phyloP scores from a whole-genome alignment of 2,329 filamentous ascomycete genomes.

The Arachnomyces sp. region DNA sequence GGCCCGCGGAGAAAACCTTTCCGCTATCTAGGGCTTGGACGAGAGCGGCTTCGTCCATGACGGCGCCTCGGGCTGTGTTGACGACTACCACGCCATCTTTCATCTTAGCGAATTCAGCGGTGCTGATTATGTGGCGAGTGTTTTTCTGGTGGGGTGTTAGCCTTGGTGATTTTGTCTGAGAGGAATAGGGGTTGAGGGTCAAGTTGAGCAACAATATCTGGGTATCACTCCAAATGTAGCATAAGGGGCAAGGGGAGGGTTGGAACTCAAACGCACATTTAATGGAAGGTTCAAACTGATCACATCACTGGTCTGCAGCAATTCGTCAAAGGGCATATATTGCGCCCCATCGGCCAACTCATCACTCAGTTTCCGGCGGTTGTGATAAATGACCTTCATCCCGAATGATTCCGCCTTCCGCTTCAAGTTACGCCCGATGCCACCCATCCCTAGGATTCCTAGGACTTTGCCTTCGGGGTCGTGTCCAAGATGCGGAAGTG shows the following conservation, averaged over 20 bases:
- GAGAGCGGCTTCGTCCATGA: constrained; percentile 73
- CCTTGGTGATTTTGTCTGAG: neutral
- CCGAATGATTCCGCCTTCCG: constrained; percentile 66
- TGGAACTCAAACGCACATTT: constrained; percentile 51
- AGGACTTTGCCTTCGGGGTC: constrained; percentile 72
- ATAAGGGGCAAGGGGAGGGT: neutral
- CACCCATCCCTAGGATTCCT: constrained; percentile 78
- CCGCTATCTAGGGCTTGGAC: constrained; percentile 63
- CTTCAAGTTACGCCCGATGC: constrained; percentile 70
- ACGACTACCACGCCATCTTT: constrained; percentile 68
- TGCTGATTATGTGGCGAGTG: constrained; percentile 69
- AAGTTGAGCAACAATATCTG: neutral
- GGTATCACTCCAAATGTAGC: no score
- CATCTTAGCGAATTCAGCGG: constrained; percentile 63
- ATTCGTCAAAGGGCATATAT: constrained; percentile 59
- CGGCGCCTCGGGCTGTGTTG: constrained; percentile 74
- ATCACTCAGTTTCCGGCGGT: constrained; percentile 53
- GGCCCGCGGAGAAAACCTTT: constrained; percentile 60
- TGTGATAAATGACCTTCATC: constrained; percentile 68
- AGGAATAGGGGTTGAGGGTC: neutral
- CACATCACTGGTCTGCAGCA: constrained; percentile 63
- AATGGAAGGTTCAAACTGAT: constrained; percentile 72
- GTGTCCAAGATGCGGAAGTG: constrained; percentile 52
- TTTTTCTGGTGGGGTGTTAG: constrained; percentile 36
- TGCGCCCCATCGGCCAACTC: constrained; percentile 38